phyloP scores from a whole-genome alignment of 345 rosid genomes.

The Citrus hindsii region DNA sequence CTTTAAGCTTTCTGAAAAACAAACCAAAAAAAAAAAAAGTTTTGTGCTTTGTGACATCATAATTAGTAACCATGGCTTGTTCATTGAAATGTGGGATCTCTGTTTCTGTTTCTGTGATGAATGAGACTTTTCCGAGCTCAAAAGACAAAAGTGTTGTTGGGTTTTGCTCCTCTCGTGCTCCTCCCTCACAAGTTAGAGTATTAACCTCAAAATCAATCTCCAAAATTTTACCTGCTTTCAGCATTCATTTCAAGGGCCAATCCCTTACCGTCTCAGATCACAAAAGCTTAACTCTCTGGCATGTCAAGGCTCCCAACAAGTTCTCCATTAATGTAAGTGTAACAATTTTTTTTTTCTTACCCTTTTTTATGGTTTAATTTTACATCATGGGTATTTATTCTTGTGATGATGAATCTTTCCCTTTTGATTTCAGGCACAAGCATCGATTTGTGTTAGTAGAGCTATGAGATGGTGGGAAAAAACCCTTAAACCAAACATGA shows the following conservation, averaged over 20 bases:
- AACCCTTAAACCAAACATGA: constrained; percentile 52
- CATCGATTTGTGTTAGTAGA: constrained; percentile 45
- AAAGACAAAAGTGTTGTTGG: constrained; percentile 16
- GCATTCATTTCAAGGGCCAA: constrained; percentile 33
- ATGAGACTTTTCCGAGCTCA: constrained; percentile 13
- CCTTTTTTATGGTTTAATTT: too few relatives aligned
- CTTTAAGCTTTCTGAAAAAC: neutral
- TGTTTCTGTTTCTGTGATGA: constrained; percentile 23
- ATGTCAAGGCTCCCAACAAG: constrained; percentile 19
- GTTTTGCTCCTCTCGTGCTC: constrained; percentile 21
- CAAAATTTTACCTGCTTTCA: constrained; percentile 23
- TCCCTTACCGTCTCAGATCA: constrained; percentile 29
- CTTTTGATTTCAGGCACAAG: constrained; percentile 31
- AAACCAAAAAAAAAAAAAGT: neutral
- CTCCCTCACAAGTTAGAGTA: constrained; percentile 11
- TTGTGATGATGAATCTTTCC: neutral
- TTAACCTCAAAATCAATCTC: constrained; percentile 32
- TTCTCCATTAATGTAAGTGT: constrained; percentile 40
- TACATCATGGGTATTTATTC: neutral
- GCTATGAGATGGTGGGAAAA: constrained; percentile 81
- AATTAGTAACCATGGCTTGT: constrained; percentile 27
- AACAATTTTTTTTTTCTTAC: neutral
- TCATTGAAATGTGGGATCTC: constrained; percentile 16
- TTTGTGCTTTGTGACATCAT: neutral
- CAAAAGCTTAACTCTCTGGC: constrained; percentile 24